phyloP scores from a whole-genome alignment of 768 basidiomycete species.

The Rhizopogon sp. region DNA sequence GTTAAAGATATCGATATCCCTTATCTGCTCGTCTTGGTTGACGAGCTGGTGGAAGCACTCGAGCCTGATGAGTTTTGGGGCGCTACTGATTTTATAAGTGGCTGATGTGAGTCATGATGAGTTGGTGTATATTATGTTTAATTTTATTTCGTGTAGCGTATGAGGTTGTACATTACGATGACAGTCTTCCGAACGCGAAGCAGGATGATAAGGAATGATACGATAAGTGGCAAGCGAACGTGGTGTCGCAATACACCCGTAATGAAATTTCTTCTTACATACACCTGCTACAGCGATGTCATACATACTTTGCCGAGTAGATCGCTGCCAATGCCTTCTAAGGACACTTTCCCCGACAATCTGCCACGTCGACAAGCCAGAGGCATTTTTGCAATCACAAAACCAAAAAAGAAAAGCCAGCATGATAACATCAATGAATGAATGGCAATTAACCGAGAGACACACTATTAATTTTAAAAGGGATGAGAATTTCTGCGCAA shows the following conservation, averaged over 20 bases:
- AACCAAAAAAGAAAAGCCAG: too few species aligned
- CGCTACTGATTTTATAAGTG: background rate
- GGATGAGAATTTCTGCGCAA: too few species aligned
- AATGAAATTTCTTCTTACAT: background rate
- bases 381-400: too few species aligned
- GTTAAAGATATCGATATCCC: constrained; percentile 30
- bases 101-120: background rate
- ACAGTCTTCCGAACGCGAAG: background rate
- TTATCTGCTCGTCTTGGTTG: constrained; percentile 36
- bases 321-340: too few species aligned
- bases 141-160: background rate
- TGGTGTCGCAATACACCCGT: background rate
- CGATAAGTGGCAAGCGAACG: background rate
- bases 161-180: background rate
- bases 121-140: background rate
- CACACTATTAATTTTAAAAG: too few species aligned
- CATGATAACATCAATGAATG: too few species aligned
- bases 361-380: too few species aligned
- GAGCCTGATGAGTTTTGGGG: constrained; percentile 1
- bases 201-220: background rate
- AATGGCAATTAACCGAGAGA: too few species aligned
- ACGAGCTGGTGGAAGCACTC: constrained; percentile 27
- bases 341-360: too few species aligned
- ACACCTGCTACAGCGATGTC: too few species aligned
- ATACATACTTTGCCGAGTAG: too few species aligned